Evolutionary conservation across 495 filamentous ascomycete species (phyloP), one percentile per base, ranked within the genome.

Genomic region (Neurospora sp.): DNA sequence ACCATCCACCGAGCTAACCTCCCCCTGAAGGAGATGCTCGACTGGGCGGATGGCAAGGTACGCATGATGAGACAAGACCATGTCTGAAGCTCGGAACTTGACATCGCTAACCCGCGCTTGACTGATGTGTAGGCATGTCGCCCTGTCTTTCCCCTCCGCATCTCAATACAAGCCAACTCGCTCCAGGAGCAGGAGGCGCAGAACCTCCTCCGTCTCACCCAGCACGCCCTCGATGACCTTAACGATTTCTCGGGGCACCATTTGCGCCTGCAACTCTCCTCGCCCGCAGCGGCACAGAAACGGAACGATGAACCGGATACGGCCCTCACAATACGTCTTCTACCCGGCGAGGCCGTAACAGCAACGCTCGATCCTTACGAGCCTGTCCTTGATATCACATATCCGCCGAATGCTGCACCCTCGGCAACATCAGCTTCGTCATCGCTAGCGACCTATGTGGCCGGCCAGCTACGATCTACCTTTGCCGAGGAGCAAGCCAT

Each of bases 171-270:
- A 72, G 90, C 92, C 48, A 88, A 89, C 37, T 86, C 83, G 16
- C 82, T 97, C 70, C 88, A 88, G 71, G 85, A 87, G 4, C 79
- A 87, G 46, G 93, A 98, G 79, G 89, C 90, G 4, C 89, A 92
- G 77, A 88, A 92, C 79, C 88, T 98, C 39, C 81, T 97, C 16
- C 92, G 91, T 73, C 89, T 90, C 12, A 96, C 94, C 9, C 94
- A 97, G 77, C 93, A 97, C 85, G 90, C 92, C 23, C 87, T 97
- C 48, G 94, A 98, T 81, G 92, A 96, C 76, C 86, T 92, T 69
- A 96, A 94, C 78, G 94, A 97, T 76, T 97, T 97, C 82, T 91
- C 93, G n/a, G 92, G 92, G 35, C 93, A 97, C 78, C 93, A 95
- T 79, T 82, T 97, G 59, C 90, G 93, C 14, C 85, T 97, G 42